Evolutionary conservation across 441 rosid genomes (phyloP).

Genomic region (Dalechampia spathulata): DNA sequence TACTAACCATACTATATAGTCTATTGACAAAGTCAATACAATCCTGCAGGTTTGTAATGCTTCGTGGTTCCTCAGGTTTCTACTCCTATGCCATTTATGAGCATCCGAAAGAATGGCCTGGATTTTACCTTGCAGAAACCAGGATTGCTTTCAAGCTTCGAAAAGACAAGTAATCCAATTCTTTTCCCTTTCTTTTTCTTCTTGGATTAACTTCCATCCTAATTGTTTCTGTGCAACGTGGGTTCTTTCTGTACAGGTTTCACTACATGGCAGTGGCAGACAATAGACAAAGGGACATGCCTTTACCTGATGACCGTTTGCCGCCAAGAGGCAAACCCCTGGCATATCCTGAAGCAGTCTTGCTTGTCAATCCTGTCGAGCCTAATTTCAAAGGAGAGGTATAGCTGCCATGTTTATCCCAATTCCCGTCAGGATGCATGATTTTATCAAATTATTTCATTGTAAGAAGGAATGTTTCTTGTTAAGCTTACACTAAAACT

Average conservation of each 20-base stretch:
- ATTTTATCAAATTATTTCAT: too few species aligned
- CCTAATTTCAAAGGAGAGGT: conserved; percentile 78
- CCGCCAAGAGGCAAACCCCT: conserved; percentile 54
- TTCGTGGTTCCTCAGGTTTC: conserved; percentile 56
- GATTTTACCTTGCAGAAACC: conserved; percentile 63
- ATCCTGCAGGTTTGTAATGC: conserved; percentile 55
- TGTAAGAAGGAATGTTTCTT: too few species aligned
- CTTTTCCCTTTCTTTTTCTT: neutral
- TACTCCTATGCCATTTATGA: conserved; percentile 71
- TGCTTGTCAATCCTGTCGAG: conserved; percentile 66
- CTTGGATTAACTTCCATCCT: neutral
- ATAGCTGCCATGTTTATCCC: neutral
- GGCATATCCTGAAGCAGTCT: conserved; percentile 76
- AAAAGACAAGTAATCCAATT: conserved; percentile 52
- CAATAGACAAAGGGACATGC: conserved; percentile 74
- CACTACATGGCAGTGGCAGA: conserved; percentile 77
- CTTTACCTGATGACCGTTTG: conserved; percentile 66
- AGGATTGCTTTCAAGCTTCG: conserved; percentile 72
- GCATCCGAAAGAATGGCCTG: conserved; percentile 68
- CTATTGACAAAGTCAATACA: neutral
- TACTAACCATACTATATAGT: neutral
- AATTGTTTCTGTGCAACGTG: neutral
- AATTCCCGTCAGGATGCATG: too few species aligned
- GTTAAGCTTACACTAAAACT: too few species aligned
- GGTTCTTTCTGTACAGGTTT: conserved; percentile 35